Conservation (phyloP, 768 basidiomycete species). For the Kwoniella bestiolae region DNA sequence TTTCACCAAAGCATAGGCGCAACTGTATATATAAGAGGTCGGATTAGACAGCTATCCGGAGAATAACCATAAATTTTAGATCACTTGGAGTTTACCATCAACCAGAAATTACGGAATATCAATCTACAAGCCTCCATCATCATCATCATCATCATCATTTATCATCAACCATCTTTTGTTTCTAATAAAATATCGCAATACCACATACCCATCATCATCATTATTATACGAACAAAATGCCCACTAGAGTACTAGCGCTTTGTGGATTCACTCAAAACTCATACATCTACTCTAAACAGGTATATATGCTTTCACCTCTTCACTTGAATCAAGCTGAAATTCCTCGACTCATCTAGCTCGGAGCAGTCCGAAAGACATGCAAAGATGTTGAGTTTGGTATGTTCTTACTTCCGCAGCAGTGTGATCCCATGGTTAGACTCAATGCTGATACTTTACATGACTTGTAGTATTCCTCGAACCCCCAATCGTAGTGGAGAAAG, state of each 20-base stretch:
- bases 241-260: constrained; percentile 44
- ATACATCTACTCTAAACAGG: constrained; percentile 52
- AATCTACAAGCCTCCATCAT: background rate
- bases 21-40: too few relatives aligned
- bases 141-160: background rate
- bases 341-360: constrained; percentile 31
- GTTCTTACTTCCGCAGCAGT: background rate
- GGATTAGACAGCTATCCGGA: background rate
- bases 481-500: constrained; percentile 53
- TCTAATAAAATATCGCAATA: background rate
- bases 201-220: background rate
- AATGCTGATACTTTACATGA: background rate
- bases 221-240: background rate
- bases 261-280: constrained; percentile 57
- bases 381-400: constrained; percentile 55
- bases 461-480: constrained; percentile 52
- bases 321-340: background rate
- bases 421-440: background rate
- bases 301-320: constrained; percentile 1
- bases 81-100: background rate
- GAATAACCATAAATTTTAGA: background rate
- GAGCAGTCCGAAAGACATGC: constrained; percentile 53
- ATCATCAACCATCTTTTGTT: too few relatives aligned
- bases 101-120: background rate
- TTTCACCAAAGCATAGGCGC: background rate